Conservation (phyloP, 73 alveolate species). For the Halteria grandinella region DNA sequence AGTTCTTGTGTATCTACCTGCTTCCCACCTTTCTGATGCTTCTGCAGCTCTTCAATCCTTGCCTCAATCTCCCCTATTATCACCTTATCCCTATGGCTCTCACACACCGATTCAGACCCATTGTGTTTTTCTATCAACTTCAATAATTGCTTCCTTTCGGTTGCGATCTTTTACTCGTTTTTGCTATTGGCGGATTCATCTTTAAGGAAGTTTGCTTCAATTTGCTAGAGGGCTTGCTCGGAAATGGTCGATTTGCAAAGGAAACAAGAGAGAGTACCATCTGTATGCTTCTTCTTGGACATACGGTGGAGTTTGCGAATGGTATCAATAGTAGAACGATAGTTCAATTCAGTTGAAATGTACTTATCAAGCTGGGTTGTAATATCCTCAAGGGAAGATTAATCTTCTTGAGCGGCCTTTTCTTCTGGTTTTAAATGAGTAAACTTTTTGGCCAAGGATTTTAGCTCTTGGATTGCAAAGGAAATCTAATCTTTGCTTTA, state of each 20-base stretch:
- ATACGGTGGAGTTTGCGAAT: not conserved
- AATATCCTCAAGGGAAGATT: not conserved
- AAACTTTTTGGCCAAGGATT: not conserved
- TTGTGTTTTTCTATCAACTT: not conserved
- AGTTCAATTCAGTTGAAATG: not conserved
- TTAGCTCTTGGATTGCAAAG: conserved; percentile 17
- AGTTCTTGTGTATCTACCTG: conserved; percentile 5
- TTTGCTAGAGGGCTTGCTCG: not conserved
- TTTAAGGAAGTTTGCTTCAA: not conserved
- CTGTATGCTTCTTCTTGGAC: not conserved
- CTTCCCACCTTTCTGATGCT: not conserved
- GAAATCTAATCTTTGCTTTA: not conserved
- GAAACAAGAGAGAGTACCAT: not conserved
- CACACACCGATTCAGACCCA: no score
- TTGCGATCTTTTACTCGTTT: not conserved
- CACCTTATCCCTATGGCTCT: not conserved
- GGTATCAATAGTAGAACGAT: not conserved
- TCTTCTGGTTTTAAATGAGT: not conserved
- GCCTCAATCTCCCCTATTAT: not conserved
- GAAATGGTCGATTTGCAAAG: not conserved
- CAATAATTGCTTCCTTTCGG: not conserved
- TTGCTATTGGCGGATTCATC: no score
- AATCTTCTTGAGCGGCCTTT: not conserved
- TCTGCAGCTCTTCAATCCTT: conserved; percentile 13
- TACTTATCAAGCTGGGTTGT: not conserved